A percentile compares a stretch with the other conserved stretches of the same genome.
Evolutionary conservation across 1,284 basidiomycete species (phyloP).

Genomic region (Porphyrellus sp.): DNA sequence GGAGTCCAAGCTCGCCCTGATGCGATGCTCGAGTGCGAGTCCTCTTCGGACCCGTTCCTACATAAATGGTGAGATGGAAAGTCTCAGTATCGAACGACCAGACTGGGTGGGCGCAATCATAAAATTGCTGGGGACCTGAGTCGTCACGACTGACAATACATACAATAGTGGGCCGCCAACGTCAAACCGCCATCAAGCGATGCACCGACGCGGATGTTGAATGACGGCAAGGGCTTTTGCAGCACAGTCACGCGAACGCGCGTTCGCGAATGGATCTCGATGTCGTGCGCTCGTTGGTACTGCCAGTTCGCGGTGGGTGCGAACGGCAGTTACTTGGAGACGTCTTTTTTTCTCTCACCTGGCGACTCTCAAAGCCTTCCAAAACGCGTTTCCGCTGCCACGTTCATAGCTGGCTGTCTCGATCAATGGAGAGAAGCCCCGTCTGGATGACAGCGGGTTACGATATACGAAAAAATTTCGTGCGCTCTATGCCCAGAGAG

Average conservation of each 20-base stretch:
- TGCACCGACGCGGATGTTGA: slow-evolving; percentile 4
- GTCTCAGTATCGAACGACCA: background rate
- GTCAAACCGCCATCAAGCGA: slow-evolving; percentile 10
- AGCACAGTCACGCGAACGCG: slow-evolving; percentile 1
- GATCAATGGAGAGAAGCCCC: slow-evolving; percentile 13
- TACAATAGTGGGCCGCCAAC: too few species aligned
- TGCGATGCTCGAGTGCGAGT: slow-evolving; percentile 8
- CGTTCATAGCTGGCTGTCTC: slow-evolving; percentile 20
- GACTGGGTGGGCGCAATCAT: too few species aligned
- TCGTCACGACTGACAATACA: slow-evolving; percentile 1
- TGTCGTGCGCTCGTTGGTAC: background rate
- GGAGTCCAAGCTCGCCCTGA: background rate
- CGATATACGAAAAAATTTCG: slow-evolving; percentile 22
- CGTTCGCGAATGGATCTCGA: slow-evolving; percentile 5
- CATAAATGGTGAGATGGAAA: slow-evolving; percentile 13
- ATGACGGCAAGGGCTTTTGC: slow-evolving; percentile 11
- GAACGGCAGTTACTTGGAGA: background rate
- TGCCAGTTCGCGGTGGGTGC: too few species aligned
- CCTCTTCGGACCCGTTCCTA: background rate
- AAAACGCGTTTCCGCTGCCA: slow-evolving; percentile 11
- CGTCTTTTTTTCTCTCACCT: slow-evolving; percentile 6
- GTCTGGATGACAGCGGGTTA: slow-evolving; percentile 22
- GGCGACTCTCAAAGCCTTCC: background rate
- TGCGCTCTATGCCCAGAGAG: slow-evolving; percentile 23
- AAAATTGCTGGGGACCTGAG: slow-evolving; percentile 6